Conservation (phyloP, 129 eudicot species). For the Lactuca sativa region DNA sequence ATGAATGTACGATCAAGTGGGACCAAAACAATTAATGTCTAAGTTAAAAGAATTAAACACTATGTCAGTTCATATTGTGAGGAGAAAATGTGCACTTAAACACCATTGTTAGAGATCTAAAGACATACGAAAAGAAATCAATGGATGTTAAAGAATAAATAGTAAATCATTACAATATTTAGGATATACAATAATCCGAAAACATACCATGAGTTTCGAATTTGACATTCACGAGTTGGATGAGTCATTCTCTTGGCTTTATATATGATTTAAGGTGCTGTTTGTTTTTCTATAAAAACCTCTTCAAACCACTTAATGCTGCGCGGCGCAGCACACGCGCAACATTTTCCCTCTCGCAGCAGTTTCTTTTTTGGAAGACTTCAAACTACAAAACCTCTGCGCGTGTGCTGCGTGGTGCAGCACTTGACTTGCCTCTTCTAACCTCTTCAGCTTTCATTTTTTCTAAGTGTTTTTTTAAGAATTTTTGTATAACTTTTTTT, state of each 20-base stretch:
- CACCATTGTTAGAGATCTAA: background rate
- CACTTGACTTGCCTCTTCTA: too few relatives aligned
- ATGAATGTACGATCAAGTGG: constrained; percentile 24
- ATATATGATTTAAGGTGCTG: constrained; percentile 19
- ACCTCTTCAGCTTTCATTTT: too few relatives aligned
- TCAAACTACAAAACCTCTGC: too few relatives aligned
- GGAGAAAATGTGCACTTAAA: constrained; percentile 2
- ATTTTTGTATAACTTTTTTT: too few relatives aligned
- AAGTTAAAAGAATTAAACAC: constrained; percentile 9
- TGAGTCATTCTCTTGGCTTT: background rate
- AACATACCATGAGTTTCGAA: background rate
- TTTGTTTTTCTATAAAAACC: too few relatives aligned
- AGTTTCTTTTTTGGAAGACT: too few relatives aligned
- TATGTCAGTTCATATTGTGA: constrained; percentile 1
- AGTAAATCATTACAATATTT: background rate
- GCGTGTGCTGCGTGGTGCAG: too few relatives aligned
- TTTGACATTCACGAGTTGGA: constrained; percentile 1
- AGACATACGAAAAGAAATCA: constrained; percentile 4
- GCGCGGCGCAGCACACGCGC: too few relatives aligned
- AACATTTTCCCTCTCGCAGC: too few relatives aligned
- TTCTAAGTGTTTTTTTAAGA: too few relatives aligned
- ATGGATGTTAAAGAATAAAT: constrained; percentile 2
- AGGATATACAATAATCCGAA: background rate
- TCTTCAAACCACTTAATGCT: too few relatives aligned
- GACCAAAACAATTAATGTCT: constrained; percentile 19